Evolutionary conservation across 2,329 filamentous ascomycete genomes (phyloP), one percentile per base, ranked within the genome.

Genomic region (Cladophialophora immunda): DNA sequence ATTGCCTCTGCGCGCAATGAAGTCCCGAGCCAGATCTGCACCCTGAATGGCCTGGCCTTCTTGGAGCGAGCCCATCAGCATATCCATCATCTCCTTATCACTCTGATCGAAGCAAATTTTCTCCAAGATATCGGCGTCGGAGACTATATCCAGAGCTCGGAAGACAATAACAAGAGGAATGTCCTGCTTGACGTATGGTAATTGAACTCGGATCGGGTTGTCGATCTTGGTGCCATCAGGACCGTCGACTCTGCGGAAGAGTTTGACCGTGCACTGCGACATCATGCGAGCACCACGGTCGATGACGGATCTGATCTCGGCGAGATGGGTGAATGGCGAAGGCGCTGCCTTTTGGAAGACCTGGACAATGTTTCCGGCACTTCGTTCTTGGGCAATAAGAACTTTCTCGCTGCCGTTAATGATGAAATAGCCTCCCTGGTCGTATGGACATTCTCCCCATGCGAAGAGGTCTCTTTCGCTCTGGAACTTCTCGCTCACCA

Each of bases 401-500:
- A 99, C 95, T 85, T 99, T 99, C 78, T 99, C 95, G 80, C 92
- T 97, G 52, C 95, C 95, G 81, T 99, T 99, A 85, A 99, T 99
- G 75, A 99, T 93, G 77, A 99, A 99, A 81, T 99, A 99, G 72
- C 95, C 95, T 73, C 95, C 95, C 76, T 97, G 95, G 76, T 99
- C 95, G 79, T 97, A 99, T 0, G 95, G 95, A 73, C 95, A 99
- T 81, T 99, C 95, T 76, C 97, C 97, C 79, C 96, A 90, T 55
- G 92, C 86, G 78, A 97, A 98, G 1, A 99, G 85, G 58, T 92
- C 90, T 61, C 95, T 90, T 71, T 98, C 94, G 57, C 88, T 87
- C 29, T 69, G 63, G 30, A 74, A 73, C 25, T 59, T 69, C 11
- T 71, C 71, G 32, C 67, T 63, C 65, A 67, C 61, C 72, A 99